A percentile compares a stretch with the other conserved stretches of the same genome.
phyloP scores from a whole-genome alignment of 305 asterid species.

The Fraxinus velutina region DNA sequence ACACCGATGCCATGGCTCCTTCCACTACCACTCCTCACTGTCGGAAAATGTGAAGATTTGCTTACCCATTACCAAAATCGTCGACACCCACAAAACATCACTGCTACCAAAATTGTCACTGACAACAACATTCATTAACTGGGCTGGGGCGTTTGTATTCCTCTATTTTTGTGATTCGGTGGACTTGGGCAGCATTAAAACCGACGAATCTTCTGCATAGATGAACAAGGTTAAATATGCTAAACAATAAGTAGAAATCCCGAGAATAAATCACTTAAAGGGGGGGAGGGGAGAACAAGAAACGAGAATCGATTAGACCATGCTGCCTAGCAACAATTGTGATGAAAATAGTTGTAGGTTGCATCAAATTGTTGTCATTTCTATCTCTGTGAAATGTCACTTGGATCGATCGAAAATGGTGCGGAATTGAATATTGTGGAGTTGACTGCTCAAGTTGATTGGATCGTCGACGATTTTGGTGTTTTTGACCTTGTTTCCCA shows the following conservation, averaged over 20 bases:
- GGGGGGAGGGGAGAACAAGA: background rate
- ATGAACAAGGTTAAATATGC: background rate
- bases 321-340: background rate
- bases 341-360: conserved; percentile 3
- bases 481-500: background rate
- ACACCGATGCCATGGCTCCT: no score
- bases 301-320: background rate
- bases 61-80: no score
- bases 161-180: conserved; percentile 20
- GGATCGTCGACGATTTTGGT: background rate
- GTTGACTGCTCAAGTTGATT: background rate
- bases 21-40: no score
- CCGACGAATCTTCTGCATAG: conserved; percentile 19
- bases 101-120: conserved; percentile 15
- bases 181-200: conserved; percentile 43
- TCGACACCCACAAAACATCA: no score
- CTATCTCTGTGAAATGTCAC: background rate
- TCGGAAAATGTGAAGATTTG: no score
- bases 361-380: conserved; percentile 27
- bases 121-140: conserved; percentile 52
- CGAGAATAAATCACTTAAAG: background rate
- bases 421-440: background rate
- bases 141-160: conserved; percentile 36
- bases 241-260: background rate
- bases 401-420: background rate